Evolutionary conservation across 2,329 filamentous ascomycete species (phyloP).

Genomic region (Aschersonia sp.): DNA sequence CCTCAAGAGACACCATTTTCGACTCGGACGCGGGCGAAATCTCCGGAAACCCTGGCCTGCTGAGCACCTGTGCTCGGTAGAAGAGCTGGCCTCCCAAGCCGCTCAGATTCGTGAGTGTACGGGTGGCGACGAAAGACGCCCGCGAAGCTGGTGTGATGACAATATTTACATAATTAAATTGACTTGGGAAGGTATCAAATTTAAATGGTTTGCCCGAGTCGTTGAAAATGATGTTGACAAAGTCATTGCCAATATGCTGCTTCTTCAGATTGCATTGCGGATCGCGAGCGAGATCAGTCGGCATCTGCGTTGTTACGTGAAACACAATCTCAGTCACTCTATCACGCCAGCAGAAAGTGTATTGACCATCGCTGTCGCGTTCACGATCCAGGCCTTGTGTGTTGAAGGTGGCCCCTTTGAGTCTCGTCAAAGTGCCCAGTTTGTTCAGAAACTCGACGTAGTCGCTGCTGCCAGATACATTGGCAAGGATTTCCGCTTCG

Average conservation of each 20-base stretch:
- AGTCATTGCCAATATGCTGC: constrained; percentile 90
- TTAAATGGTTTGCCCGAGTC: constrained; percentile 81
- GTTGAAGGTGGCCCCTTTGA: constrained; percentile 79
- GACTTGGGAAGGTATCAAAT: constrained; percentile 84
- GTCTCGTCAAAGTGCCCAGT: constrained; percentile 65
- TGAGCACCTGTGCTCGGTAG: constrained; percentile 83
- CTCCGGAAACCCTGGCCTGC: constrained; percentile 76
- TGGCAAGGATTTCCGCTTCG: constrained; percentile 75
- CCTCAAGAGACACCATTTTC: constrained; percentile 75
- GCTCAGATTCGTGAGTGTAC: constrained; percentile 17
- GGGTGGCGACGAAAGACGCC: constrained; percentile 57
- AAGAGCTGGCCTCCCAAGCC: constrained; percentile 36
- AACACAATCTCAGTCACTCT: constrained; percentile 91
- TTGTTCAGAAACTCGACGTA: constrained; percentile 76
- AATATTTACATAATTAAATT: constrained; percentile 96
- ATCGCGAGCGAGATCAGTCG: constrained; percentile 66
- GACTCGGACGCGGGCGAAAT: constrained; percentile 81
- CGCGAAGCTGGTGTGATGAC: constrained; percentile 81
- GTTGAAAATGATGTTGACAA: constrained; percentile 97
- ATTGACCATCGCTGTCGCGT: constrained; percentile 68
- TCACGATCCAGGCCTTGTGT: constrained; percentile 78
- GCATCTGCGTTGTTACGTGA: constrained; percentile 96
- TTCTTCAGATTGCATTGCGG: constrained; percentile 75
- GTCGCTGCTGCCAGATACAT: constrained; percentile 72
- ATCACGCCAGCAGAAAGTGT: constrained; percentile 89